Evolutionary conservation across 2,329 filamentous ascomycete genomes (phyloP), one percentile per base, ranked within the genome.

Genomic region (Blumeria hordei): DNA sequence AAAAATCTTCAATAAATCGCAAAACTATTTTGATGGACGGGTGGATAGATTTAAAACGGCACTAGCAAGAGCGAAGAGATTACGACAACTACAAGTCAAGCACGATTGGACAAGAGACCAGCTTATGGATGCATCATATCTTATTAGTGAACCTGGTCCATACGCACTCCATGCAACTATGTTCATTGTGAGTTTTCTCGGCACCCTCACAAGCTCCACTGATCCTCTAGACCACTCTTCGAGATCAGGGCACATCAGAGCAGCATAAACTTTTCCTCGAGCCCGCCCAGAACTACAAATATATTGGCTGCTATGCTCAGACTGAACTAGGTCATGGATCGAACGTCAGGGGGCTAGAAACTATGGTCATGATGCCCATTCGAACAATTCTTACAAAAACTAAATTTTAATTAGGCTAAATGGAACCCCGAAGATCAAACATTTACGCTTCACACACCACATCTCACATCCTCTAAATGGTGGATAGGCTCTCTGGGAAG

Each of bases 401-500:
- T 50, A 5, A 50, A 33, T 14, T 33, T 10, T 33, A 33, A 14
- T 6, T 34, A 50, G 47, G 64, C 64, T 4, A 85, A 78, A 0
- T 88, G 82, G 82, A 81, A 85, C 62, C 70, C 76, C 0, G 70
- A 79, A 5, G 80, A 85, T 67, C 82, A 85, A 72, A 85, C 79
- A 3, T 88, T 88, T 62, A 80, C 72, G 12, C 72, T 88, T 37
- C 78, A 88, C 67, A 85, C 81, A 0, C 84, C 84, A 9, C 72
- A 78, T 58, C 71, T 88, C 55, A 88, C 84, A 1, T 76, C 83
- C 0, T 82, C 81, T 36, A 90, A 90, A 65, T 90, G 83, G 83
- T 88, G 85, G 85, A 87, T 87, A 61, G 85, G 85, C 1, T 84
- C 82, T 10, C 72, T 88, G 3, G 85, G 84, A 54, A 74, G 81